phyloP scores from a whole-genome alignment of 176 grass and related monocot genomes.

The Eragrostis curvula region DNA sequence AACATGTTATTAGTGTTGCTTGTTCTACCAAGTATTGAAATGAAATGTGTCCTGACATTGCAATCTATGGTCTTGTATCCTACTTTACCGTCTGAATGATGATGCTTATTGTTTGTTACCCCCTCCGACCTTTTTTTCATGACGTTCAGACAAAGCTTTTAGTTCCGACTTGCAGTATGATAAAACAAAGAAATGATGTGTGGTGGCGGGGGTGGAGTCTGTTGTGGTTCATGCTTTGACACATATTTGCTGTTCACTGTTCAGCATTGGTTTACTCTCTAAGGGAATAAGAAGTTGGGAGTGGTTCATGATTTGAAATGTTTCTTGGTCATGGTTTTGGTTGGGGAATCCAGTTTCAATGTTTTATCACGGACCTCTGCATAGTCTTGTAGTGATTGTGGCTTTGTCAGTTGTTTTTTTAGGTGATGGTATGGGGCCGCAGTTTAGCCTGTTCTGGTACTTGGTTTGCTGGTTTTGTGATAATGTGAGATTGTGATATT shows the following conservation, averaged over 20 bases:
- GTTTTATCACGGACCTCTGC: background rate
- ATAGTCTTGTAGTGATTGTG: background rate
- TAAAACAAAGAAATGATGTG: background rate
- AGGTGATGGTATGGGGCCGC: background rate
- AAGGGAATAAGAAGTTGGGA: background rate
- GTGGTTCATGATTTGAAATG: background rate
- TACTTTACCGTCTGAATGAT: background rate
- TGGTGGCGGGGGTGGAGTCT: background rate
- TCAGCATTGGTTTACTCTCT: background rate
- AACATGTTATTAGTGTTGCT: conserved; percentile 5
- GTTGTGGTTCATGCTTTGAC: background rate
- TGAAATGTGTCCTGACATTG: background rate
- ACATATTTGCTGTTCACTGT: background rate
- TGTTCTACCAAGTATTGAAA: background rate
- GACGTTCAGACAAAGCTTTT: too few relatives aligned
- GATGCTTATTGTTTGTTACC: background rate
- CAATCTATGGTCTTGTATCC: background rate
- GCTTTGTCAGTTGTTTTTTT: background rate
- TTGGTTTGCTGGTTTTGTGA: background rate
- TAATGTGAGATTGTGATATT: background rate
- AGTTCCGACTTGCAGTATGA: too few relatives aligned
- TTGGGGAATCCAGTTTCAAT: background rate
- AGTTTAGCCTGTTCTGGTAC: background rate
- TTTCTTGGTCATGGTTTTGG: background rate
- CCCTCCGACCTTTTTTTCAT: too few relatives aligned